Evolutionary conservation across 257 asterid genomes (phyloP), one percentile per base, ranked within the genome.

Genomic region (Ehretia macrophylla): DNA sequence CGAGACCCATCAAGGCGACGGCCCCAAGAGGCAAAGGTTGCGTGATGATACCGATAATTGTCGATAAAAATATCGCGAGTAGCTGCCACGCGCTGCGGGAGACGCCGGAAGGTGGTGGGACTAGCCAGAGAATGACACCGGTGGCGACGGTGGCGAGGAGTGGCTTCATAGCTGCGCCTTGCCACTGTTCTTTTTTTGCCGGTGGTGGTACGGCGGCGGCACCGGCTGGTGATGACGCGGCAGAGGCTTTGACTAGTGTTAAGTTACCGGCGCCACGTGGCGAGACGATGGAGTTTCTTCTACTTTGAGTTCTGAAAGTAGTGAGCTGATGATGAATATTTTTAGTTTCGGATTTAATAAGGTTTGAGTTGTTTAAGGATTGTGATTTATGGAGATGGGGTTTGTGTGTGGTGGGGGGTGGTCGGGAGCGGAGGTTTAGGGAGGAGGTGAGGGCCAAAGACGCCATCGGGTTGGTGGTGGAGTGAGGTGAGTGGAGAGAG

Each of bases 21-120:
- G 99, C 99, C 0, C 99, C 97, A 27, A 92, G 71, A 11, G 96
- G 99, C 72, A 92, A 44, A 8, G 99, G 99, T 35, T 92, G 99
- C 0, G 97, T 83, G 23, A 92, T 88, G 40, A 92, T 88, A 40
- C 99, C 99, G 1, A 92, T 89, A 11, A 92, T 88, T 57, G 99
- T 92, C 58, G 99, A 95, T 11, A 92, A 45, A 76, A 92, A 92
- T 18, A 92, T 92, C 17, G 99, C 79, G 38, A 92, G 75, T 52
- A 92, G 42, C 17, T 88, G 97, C 97, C 97, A 88, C 5, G 99
- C 97, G 47, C 54, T 76, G 14, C 81, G 70, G 6, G 97, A 76
- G 37, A 88, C 96, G 0, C 97, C 97, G 0, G 72, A n/a, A 10
- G 99, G 99, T 0, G 95, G 82, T 4, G 96, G 99, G 3, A 88